Conservation (phyloP, 78 protist species). For the Dictyostelium intermedium region DNA sequence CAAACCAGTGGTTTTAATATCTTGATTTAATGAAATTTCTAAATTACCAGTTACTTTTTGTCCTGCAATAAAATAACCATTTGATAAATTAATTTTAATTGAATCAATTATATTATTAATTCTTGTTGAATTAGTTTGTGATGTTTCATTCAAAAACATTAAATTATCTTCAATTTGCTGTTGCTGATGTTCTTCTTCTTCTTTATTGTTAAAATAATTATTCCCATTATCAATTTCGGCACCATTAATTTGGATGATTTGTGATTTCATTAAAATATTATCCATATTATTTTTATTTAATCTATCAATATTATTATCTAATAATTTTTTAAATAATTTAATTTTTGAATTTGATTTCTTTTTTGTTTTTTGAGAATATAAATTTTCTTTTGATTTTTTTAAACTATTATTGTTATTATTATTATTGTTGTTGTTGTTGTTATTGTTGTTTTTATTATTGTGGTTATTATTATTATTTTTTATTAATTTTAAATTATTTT, state of each 20-base stretch:
- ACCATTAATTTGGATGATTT: not conserved
- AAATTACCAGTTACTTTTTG: constrained; percentile 1
- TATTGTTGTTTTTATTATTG: not conserved
- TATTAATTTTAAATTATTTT: not conserved
- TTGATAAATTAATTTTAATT: not conserved
- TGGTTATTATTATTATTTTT: not conserved
- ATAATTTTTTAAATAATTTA: not conserved
- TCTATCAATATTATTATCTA: not conserved
- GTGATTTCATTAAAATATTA: not conserved
- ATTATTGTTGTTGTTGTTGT: not conserved
- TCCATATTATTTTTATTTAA: not conserved
- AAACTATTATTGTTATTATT: too few species aligned
- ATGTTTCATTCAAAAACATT: not conserved
- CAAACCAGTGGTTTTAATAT: constrained; percentile 7
- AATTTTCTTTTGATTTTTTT: not conserved
- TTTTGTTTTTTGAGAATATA: too few species aligned
- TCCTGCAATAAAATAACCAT: constrained; percentile 6
- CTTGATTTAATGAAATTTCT: not conserved
- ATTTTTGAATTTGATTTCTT: not conserved
- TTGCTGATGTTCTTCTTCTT: not conserved
- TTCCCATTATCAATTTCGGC: not conserved
- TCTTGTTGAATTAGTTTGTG: not conserved
- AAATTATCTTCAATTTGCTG: not conserved
- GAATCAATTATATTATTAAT: not conserved
- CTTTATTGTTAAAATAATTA: not conserved